These are phyloP conservation scores for Phyllosticta paracitricarpa DNA, from an alignment of 2,329 filamentous ascomycete species.

Conservation along the genomic window DNA sequence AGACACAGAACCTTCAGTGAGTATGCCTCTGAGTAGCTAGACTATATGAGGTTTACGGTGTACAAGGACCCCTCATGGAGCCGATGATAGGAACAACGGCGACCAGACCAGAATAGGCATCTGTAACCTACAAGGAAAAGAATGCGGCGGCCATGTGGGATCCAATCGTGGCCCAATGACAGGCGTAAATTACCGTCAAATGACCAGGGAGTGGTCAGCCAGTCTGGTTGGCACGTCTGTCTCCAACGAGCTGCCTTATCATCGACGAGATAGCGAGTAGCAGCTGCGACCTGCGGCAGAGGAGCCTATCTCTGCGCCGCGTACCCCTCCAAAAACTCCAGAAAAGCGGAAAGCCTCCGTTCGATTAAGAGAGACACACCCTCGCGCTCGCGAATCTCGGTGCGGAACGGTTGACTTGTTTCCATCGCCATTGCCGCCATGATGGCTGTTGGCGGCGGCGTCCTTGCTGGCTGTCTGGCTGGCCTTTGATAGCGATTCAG, in stretches of 20 bases:
- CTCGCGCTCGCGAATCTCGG: neutral
- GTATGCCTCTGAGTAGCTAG: neutral
- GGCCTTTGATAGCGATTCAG: neutral
- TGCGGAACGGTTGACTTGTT: neutral
- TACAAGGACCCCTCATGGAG: neutral
- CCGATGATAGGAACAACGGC: neutral
- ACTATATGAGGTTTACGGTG: neutral
- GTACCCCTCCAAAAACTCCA: neutral
- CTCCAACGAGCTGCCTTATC: neutral
- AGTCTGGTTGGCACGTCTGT: neutral
- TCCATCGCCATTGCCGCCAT: no score
- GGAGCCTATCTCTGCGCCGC: neutral
- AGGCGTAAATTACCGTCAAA: neutral
- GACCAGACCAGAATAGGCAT: neutral
- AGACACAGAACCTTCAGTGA: neutral
- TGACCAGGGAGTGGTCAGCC: neutral
- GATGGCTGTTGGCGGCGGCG: neutral
- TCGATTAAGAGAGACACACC: neutral
- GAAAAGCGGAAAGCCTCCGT: neutral
- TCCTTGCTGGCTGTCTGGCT: neutral
- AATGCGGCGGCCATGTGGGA: neutral
- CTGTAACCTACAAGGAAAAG: neutral
- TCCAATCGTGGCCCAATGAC: neutral
- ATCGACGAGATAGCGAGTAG: neutral
- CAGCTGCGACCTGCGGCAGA: neutral